Evolutionary conservation across 345 rosid genomes (phyloP).

Genomic region (Syzygium grande): DNA sequence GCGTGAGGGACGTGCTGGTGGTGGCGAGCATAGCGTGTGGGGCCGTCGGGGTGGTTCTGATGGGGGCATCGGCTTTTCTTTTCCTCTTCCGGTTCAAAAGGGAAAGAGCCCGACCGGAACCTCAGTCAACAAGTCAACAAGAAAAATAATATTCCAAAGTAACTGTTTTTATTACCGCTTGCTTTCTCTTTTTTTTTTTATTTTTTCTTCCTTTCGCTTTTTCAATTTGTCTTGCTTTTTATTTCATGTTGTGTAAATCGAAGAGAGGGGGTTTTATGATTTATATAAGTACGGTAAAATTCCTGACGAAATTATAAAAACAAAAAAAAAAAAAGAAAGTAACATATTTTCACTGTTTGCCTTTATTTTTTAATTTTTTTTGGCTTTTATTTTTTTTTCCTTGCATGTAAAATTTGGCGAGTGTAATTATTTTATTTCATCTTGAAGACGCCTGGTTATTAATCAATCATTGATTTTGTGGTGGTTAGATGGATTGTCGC

Average conservation of each 20-base stretch:
- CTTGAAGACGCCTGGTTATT: background rate
- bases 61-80: slow-evolving; percentile 38
- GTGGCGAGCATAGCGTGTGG: slow-evolving; percentile 62
- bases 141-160: background rate
- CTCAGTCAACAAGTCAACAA: background rate
- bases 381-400: background rate
- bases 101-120: background rate
- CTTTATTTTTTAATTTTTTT: background rate
- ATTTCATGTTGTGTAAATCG: background rate
- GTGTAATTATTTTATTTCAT: background rate
- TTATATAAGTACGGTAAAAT: background rate
- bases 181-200: background rate
- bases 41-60: slow-evolving; percentile 37
- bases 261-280: background rate
- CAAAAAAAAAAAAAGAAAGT: background rate
- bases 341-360: background rate
- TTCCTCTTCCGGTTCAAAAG: slow-evolving; percentile 21
- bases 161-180: background rate
- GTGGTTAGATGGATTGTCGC: background rate
- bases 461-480: background rate
- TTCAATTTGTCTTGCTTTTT: background rate
- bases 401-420: background rate
- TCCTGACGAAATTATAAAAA: background rate
- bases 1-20: slow-evolving; percentile 51
- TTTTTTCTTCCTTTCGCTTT: background rate